phyloP scores from a whole-genome alignment of 2,329 filamentous ascomycete genomes.

The Trichoderma gracile region DNA sequence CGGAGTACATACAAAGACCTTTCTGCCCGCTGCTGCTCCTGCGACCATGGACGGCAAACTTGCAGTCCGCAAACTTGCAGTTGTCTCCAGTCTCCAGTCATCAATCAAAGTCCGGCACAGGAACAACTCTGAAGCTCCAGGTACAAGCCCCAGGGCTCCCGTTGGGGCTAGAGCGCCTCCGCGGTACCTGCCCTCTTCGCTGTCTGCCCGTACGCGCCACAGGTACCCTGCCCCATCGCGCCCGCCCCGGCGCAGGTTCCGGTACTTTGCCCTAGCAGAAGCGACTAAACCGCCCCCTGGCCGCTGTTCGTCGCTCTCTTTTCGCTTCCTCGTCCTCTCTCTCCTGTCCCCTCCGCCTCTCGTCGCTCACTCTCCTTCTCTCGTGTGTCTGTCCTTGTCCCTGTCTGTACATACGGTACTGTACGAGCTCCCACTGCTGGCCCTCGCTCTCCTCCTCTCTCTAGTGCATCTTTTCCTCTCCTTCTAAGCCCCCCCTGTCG shows the following conservation, averaged over 20 bases:
- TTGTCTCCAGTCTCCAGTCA: no score
- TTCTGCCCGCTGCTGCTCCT: no score
- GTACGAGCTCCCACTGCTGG: conserved; percentile 28
- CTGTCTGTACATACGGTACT: conserved; percentile 21
- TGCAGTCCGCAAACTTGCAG: no score
- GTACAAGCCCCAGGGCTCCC: background rate
- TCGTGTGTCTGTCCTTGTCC: no score
- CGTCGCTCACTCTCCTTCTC: conserved; percentile 29
- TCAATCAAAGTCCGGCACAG: no score
- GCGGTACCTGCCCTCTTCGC: background rate
- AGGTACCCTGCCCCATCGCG: background rate
- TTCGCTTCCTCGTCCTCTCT: conserved; percentile 37
- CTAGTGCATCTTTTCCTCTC: conserved; percentile 21
- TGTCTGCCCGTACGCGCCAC: background rate
- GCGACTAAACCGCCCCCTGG: conserved; percentile 22
- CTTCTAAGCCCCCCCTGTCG: background rate
- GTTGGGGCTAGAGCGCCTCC: no score
- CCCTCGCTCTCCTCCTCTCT: conserved; percentile 29
- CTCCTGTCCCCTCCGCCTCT: conserved; percentile 39
- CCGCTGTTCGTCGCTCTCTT: conserved; percentile 32
- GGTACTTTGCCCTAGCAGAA: conserved; percentile 10
- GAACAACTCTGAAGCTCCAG: background rate
- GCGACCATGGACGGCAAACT: no score
- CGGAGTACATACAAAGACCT: no score
- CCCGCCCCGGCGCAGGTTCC: background rate